Base-by-base conservation (phyloP, 1,284 basidiomycete genomes). In the Paramarasmius palmivorus region DNA sequence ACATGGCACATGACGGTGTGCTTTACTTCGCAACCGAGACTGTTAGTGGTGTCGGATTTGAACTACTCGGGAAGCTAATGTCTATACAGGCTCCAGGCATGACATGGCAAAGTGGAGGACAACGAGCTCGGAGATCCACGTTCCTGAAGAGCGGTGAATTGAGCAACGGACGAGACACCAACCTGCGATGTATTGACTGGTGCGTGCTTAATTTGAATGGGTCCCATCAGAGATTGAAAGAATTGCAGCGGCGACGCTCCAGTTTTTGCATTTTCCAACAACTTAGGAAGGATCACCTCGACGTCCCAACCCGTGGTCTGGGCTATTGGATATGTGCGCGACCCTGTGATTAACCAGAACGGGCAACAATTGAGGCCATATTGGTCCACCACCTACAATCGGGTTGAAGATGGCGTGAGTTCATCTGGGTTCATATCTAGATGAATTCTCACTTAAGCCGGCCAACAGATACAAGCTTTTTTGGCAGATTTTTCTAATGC, bases 311-410 rank as follows among this genome's bases (percentile, higher is more conserved):
- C 73, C 3, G 64, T 73, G 6, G 70, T 78, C 4, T 73, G 69
- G 59, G 67, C 70, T 1, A 56, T 81, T 20, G 78, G 79, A 0
- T 61, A 75, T 12, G 62, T 73, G 4, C 68, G 78, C 14, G 70
- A 74, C 54, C 75, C 76, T 0, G 62, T 67, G 9, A 63, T 75
- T 10, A 71, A 56, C 59, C 63, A 56, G 59, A 58, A 17, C 57
- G 58, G 58, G 60, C 60, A 72, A 35, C 54, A 61, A 29, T 61
- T 73, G 15, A 59, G 61, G 15, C 50, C 67, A 2, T 74, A 72
- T 55, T 76, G 65, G 53, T 64, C 59, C 62, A 64, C 64, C 5
- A 50, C 64, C 50, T 68, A 64, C 49, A 22, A 57, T 2, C 57
- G 25, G 3, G 56, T 66, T 34, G 52, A 50, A 15, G 61, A 59